Base-by-base conservation (phyloP, 805 yeast genomes). In the Pichia scutulata region DNA sequence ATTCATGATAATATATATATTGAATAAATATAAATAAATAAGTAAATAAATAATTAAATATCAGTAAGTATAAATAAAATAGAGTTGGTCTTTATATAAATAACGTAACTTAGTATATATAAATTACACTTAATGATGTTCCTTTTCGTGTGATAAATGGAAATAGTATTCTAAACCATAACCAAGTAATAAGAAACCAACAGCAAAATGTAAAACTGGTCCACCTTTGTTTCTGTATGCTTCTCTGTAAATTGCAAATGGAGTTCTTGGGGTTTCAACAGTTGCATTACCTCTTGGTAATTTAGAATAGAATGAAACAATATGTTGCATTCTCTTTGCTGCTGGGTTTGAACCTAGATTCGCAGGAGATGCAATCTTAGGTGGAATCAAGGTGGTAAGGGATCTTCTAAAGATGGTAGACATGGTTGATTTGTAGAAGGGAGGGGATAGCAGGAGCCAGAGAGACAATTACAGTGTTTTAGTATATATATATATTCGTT, bases 341-440 rank as follows among this genome's bases (percentile, higher is more conserved):
- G 92, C 86, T 65, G 97, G 97, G 75, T 89, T 89, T 55, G 95
- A 80, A 53, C 96, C 96, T 60, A 93, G 77, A 85, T 89, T 90
- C 85, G 48, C 26, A 44, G 96, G 93, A 56, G 97, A 89, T 51
- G 97, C 97, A 67, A 92, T 84, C 92, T 92, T 92, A 70, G 99
- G 99, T 63, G 99, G 99, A 68, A 92, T 90, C 76, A 92, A 79
- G 65, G 97, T 86, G 59, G 98, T 89, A 71, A 92, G 80, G 63
- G 84, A 84, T 76, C 99, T 90, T 84, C 87, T 90, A 66, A 82
- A 77, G 72, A 89, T 77, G 76, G 82, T 86, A 66, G 93, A 86
- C 95, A 86, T 88, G 52, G 41, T 53, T 42, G 44, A 22, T 40
- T 22, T 18, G 21, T 4, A 9, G 19, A 16, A 19, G 26, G 26